These are phyloP conservation scores for Ballota nigra DNA, from an alignment of 257 asterid species.

Conservation along the genomic window DNA sequence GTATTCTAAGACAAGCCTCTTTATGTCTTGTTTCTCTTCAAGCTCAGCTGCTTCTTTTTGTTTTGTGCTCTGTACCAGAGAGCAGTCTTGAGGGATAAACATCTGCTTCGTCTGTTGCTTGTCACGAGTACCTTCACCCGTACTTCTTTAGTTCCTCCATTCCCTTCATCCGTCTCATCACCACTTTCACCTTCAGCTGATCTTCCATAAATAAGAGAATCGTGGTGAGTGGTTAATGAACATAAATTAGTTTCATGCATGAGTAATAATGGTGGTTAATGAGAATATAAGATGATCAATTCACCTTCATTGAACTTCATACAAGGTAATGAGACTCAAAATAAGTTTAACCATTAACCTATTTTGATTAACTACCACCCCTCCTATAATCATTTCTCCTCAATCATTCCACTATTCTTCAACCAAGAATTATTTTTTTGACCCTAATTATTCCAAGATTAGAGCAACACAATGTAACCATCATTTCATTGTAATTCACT, in stretches of 20 bases:
- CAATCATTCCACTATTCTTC: too few species aligned
- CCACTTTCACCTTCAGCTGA: conserved; percentile 83
- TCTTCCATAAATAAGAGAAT: conserved; percentile 42
- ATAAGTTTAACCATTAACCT: too few species aligned
- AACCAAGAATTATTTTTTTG: too few species aligned
- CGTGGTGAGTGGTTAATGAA: too few species aligned
- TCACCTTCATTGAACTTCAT: too few species aligned
- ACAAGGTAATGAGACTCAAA: too few species aligned
- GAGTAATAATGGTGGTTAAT: background rate
- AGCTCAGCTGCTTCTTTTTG: conserved; percentile 99
- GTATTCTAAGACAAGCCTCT: conserved; percentile 82
- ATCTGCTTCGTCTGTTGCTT: conserved; percentile 91
- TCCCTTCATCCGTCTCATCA: conserved; percentile 81
- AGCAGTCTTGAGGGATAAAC: conserved; percentile 87
- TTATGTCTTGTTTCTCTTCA: conserved; percentile 96
- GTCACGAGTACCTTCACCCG: conserved; percentile 88
- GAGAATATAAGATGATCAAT: background rate
- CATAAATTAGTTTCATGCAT: too few species aligned
- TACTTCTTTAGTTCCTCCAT: conserved; percentile 70
- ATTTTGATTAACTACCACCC: too few species aligned
- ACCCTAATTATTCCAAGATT: too few species aligned
- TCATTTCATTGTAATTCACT: too few species aligned
- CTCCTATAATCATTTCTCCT: too few species aligned
- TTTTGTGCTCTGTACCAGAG: conserved; percentile 90
- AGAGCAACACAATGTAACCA: too few species aligned